Percentiles rank a stretch among this genome's conserved stretches.
Conservation (phyloP, 2,329 filamentous ascomycete genomes). For the Diaporthe eres region DNA sequence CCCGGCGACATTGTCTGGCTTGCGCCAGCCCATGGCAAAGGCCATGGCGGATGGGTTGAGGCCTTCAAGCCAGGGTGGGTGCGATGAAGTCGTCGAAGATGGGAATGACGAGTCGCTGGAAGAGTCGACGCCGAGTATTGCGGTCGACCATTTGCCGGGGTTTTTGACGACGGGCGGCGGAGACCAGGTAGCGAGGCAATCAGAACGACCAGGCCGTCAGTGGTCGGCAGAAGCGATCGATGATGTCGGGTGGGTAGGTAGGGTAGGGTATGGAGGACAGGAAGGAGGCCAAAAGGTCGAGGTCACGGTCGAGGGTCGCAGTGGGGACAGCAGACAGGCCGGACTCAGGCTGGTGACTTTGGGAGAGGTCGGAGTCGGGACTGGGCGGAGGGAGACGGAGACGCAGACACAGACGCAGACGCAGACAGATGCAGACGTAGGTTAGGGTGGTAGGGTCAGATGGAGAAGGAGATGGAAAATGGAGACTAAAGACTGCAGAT, state of each 20-base stretch:
- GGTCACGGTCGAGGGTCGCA: constrained; percentile 25
- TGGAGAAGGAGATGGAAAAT: constrained; percentile 30
- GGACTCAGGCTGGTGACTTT: not conserved
- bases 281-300: constrained; percentile 17
- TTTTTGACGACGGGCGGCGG: not conserved
- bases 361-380: not conserved
- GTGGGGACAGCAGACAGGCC: constrained; percentile 22
- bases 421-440: not conserved
- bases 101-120: constrained; percentile 23
- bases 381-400: constrained; percentile 32
- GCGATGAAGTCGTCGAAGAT: not conserved
- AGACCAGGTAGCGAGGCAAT: constrained; percentile 3
- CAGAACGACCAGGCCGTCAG: not conserved
- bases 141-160: constrained; percentile 41
- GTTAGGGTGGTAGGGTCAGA: not conserved
- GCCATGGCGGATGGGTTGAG: constrained; percentile 68
- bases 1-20: constrained; percentile 81
- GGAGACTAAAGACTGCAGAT: constrained; percentile 29
- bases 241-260: not conserved
- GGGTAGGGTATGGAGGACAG: not conserved
- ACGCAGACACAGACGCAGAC: not conserved
- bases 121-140: constrained; percentile 35
- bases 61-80: constrained; percentile 64
- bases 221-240: not conserved
- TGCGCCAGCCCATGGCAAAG: constrained; percentile 79